Conservation (phyloP, 108 stramenopile species). For the Nannochloropsis oceanica region DNA sequence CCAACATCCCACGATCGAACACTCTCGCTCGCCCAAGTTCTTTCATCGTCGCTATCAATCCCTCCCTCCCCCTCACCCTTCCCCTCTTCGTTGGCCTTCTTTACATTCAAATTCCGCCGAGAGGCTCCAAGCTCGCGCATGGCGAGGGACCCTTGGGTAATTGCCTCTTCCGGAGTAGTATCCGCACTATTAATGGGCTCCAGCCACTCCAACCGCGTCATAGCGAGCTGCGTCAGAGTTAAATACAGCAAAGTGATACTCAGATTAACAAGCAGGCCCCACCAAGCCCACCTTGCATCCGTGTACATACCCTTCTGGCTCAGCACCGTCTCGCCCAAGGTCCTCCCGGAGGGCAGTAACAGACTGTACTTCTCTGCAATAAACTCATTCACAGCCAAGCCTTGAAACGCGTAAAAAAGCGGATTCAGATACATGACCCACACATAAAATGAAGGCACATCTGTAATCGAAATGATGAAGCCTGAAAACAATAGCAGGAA, state of each 20-base stretch:
- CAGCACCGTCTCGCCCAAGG: neutral
- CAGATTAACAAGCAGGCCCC: neutral
- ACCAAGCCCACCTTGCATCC: neutral
- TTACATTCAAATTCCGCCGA: neutral
- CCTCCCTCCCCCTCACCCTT: neutral
- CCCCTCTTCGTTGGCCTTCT: neutral
- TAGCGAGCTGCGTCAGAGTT: neutral
- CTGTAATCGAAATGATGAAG: neutral
- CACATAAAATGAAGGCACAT: neutral
- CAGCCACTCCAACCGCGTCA: neutral
- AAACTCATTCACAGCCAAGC: constrained; percentile 18
- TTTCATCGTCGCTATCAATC: neutral
- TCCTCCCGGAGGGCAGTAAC: neutral
- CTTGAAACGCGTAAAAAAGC: constrained; percentile 7
- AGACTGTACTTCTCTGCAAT: neutral
- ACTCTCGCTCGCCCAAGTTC: neutral
- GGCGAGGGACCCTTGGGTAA: neutral
- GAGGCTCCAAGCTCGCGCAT: neutral
- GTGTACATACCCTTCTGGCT: neutral
- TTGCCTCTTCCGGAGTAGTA: neutral
- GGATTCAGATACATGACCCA: constrained; percentile 31
- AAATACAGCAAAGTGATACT: neutral
- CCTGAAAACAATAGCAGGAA: neutral
- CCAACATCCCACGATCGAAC: neutral
- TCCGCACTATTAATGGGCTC: neutral